Evolutionary conservation across 768 basidiomycete species (phyloP).

Genomic region (Exsudoporus frostii): DNA sequence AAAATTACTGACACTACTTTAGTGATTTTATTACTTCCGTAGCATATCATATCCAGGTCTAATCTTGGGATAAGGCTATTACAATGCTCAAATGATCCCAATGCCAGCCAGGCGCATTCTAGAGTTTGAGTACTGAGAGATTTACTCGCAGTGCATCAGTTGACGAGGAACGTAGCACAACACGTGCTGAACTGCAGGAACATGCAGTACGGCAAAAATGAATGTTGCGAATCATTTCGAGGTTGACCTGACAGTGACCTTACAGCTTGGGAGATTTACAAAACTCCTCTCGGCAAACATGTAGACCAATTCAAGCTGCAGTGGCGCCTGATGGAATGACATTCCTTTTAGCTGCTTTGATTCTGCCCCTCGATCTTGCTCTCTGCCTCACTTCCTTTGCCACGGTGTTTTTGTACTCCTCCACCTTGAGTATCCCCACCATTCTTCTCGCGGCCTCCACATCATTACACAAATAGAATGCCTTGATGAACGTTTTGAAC

Average conservation of each 20-base stretch:
- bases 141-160: not conserved
- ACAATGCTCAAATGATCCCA: not conserved
- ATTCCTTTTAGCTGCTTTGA: conserved; percentile 8
- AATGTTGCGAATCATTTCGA: not conserved
- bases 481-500: conserved; percentile 71
- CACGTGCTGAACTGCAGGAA: conserved; percentile 1
- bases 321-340: not conserved
- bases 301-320: conserved; percentile 8
- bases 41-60: not conserved
- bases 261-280: conserved; percentile 1
- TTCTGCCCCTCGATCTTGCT: conserved; percentile 21
- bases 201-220: not conserved
- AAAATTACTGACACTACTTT: too few relatives aligned
- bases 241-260: not conserved
- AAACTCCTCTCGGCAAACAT: not conserved
- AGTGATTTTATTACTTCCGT: too few relatives aligned
- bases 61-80: not conserved
- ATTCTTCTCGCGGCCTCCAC: conserved; percentile 48
- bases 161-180: not conserved
- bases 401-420: conserved; percentile 15
- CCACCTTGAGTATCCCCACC: conserved; percentile 52
- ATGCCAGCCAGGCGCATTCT: not conserved
- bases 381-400: conserved; percentile 15
- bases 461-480: conserved; percentile 57
- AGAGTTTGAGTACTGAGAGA: not conserved